phyloP scores from a whole-genome alignment of 108 stramenopile genomes.

The Phaeodactylum tricornutum region DNA sequence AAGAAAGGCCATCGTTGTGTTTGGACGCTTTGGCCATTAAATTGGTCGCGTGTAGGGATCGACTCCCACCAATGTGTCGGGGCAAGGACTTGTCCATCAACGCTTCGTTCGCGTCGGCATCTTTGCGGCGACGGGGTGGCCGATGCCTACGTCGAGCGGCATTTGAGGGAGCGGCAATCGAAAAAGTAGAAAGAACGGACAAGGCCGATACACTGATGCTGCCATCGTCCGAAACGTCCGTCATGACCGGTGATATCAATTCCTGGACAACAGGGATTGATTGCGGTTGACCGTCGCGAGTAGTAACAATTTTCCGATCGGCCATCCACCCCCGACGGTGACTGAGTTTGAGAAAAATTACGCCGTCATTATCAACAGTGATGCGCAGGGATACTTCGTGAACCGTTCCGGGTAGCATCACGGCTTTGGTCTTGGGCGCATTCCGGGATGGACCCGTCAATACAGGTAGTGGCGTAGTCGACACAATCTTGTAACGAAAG shows the following conservation, averaged over 20 bases:
- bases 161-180: slow-evolving; percentile 29
- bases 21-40: no score
- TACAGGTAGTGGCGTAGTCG: slow-evolving; percentile 58
- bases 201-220: slow-evolving; percentile 7
- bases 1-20: slow-evolving; percentile 9
- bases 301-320: slow-evolving; percentile 31
- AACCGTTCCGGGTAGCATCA: slow-evolving; percentile 54
- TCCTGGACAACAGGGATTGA: slow-evolving; percentile 28
- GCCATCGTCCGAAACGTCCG: slow-evolving; percentile 4
- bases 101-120: not conserved
- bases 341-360: slow-evolving; percentile 44
- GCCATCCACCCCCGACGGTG: slow-evolving; percentile 66
- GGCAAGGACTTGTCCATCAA: slow-evolving; percentile 12
- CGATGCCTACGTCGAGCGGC: slow-evolving; percentile 33
- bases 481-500: slow-evolving; percentile 51
- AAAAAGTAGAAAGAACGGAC: slow-evolving; percentile 17
- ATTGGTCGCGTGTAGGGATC: no score
- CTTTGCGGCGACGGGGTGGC: slow-evolving; percentile 33
- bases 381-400: slow-evolving; percentile 57
- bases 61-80: slow-evolving; percentile 8
- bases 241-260: slow-evolving; percentile 19
- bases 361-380: not conserved
- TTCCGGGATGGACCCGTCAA: slow-evolving; percentile 57
- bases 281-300: slow-evolving; percentile 25
- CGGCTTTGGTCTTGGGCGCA: slow-evolving; percentile 45